Percentiles rank a stretch among this genome's conserved stretches.
These are phyloP conservation scores for Emericellopsis cladophorae DNA, from an alignment of 2,329 filamentous ascomycete genomes.

Conservation along the genomic window DNA sequence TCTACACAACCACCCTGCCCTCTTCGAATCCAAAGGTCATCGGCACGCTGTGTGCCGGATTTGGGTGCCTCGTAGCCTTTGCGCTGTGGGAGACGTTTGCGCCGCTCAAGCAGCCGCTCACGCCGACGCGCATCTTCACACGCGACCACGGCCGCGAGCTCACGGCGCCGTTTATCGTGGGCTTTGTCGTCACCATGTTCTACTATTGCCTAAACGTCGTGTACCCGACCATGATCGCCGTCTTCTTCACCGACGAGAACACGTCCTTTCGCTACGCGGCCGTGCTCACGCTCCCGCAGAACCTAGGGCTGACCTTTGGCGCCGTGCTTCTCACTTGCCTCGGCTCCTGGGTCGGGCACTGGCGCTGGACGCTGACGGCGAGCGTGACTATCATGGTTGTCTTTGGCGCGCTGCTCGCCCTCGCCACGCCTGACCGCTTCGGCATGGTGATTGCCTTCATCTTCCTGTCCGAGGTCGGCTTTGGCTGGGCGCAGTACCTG, in stretches of 20 bases:
- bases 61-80: slow-evolving; percentile 19
- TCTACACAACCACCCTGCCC: slow-evolving; percentile 21
- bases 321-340: slow-evolving; percentile 25
- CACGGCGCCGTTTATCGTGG: slow-evolving; percentile 29
- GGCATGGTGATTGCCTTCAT: slow-evolving; percentile 32
- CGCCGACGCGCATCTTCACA: slow-evolving; percentile 30
- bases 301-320: slow-evolving; percentile 28
- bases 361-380: slow-evolving; percentile 31
- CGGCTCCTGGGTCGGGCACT: slow-evolving; percentile 27
- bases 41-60: slow-evolving; percentile 20
- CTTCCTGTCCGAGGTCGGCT: slow-evolving; percentile 29
- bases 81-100: slow-evolving; percentile 24
- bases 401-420: slow-evolving; percentile 28
- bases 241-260: slow-evolving; percentile 63
- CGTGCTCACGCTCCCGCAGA: slow-evolving; percentile 42
- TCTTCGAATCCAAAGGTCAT: slow-evolving; percentile 22
- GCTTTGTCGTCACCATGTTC: slow-evolving; percentile 36
- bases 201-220: slow-evolving; percentile 34
- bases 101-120: slow-evolving; percentile 23
- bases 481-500: slow-evolving; percentile 32
- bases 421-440: slow-evolving; percentile 27
- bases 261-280: slow-evolving; percentile 52
- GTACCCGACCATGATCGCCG: slow-evolving; percentile 33
- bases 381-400: slow-evolving; percentile 31
- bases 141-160: slow-evolving; percentile 30